A percentile compares a stretch with the other conserved stretches of the same genome.
phyloP scores from a whole-genome alignment of 148 eudicot species.

The Nepenthes gracilis region DNA sequence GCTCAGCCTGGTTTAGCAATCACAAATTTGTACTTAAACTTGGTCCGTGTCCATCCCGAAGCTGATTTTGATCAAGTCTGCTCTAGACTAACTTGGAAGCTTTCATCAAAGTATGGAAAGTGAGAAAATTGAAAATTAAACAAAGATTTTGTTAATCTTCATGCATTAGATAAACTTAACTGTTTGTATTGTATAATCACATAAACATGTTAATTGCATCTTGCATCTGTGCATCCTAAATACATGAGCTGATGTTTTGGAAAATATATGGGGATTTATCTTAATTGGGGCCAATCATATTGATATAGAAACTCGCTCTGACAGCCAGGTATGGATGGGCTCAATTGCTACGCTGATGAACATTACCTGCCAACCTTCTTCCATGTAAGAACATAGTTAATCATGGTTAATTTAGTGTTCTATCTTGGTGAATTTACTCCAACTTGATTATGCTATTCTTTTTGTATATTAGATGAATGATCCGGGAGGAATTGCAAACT shows the following conservation, averaged over 20 bases:
- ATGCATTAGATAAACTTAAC: no score
- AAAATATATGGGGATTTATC: conserved; percentile 4
- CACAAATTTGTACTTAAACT: no score
- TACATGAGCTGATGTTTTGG: background rate
- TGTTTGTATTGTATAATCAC: no score
- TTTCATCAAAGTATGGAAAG: no score
- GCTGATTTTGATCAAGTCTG: no score
- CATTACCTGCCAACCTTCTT: conserved; percentile 90
- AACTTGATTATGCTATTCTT: conserved; percentile 1
- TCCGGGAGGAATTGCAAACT: conserved; percentile 74
- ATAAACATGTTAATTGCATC: no score
- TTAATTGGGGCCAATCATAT: background rate
- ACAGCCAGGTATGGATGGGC: conserved; percentile 75
- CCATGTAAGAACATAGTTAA: conserved; percentile 35
- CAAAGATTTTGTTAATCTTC: no score
- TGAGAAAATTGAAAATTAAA: no score
- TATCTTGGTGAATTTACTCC: background rate
- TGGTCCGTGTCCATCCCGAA: no score
- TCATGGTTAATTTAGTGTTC: background rate
- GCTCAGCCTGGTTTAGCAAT: no score
- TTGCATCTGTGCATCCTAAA: no score
- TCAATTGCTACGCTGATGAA: conserved; percentile 86
- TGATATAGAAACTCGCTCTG: conserved; percentile 4
- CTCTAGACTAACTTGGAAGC: no score
- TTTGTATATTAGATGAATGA: conserved; percentile 53